Percentiles rank a stretch among this genome's conserved stretches.
These are phyloP conservation scores for Coemansia sp. DNA, from an alignment of 192 early-diverging fungal genomes.

Conservation along the genomic window DNA sequence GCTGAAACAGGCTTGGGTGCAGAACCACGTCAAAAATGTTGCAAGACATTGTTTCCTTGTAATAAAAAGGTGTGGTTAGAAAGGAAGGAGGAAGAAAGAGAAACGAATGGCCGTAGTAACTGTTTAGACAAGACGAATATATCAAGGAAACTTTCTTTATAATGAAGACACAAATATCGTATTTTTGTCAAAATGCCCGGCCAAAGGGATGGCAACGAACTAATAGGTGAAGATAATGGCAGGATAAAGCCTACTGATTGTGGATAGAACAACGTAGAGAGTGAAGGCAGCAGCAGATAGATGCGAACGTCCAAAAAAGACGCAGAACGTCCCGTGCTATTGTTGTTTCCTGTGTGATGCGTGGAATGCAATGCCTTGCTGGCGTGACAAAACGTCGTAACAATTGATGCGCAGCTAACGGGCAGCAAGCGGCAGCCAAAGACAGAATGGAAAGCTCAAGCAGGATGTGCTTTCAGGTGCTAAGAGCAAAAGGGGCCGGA, in stretches of 20 bases:
- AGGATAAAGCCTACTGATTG: too few species aligned
- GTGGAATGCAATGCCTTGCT: slow-evolving; percentile 10
- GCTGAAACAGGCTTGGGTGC: slow-evolving; percentile 48
- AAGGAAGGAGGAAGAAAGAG: background rate
- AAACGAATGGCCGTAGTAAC: background rate
- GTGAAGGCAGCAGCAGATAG: background rate
- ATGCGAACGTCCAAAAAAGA: slow-evolving; percentile 5
- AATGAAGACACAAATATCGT: background rate
- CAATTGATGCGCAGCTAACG: slow-evolving; percentile 11
- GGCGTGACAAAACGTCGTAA: slow-evolving; percentile 16
- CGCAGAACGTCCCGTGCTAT: slow-evolving; percentile 11
- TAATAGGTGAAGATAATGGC: too few species aligned
- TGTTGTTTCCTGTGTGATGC: background rate
- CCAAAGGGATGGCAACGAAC: too few species aligned
- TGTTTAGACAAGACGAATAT: background rate
- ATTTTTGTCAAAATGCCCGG: background rate
- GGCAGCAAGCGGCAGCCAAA: slow-evolving; percentile 5
- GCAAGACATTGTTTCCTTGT: slow-evolving; percentile 17
- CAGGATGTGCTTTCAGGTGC: background rate
- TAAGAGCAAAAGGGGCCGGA: background rate
- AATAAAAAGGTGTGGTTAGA: background rate
- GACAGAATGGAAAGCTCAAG: background rate
- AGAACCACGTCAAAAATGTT: slow-evolving; percentile 53
- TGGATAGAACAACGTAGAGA: background rate
- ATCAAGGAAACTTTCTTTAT: background rate